These are phyloP conservation scores for Beta macrorhiza DNA, from an alignment of 179 eudicot species.

Conservation along the genomic window DNA sequence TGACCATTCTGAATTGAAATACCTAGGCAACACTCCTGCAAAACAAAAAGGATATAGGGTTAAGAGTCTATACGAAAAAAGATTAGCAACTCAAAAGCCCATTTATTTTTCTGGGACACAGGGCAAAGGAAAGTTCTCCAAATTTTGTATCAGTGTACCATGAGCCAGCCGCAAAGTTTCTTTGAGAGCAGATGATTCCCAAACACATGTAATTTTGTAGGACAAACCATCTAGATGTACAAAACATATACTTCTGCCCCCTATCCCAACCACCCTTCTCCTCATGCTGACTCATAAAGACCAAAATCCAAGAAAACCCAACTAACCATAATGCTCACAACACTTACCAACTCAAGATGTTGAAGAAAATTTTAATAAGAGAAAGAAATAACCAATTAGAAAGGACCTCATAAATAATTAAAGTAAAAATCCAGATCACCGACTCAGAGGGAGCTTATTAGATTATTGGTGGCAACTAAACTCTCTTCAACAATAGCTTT, in stretches of 20 bases:
- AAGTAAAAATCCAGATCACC: too few relatives aligned
- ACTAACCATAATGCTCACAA: background rate
- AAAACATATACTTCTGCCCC: background rate
- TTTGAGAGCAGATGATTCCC: background rate
- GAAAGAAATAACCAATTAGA: background rate
- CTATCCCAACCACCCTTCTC: background rate
- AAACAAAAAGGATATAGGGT: background rate
- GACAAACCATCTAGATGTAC: background rate
- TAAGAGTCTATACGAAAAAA: background rate
- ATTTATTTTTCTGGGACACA: background rate
- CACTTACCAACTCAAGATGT: background rate
- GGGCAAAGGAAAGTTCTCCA: background rate
- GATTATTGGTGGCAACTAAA: too few relatives aligned
- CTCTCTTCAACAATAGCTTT: background rate
- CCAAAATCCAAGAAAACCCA: background rate
- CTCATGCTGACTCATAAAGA: background rate
- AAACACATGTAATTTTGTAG: background rate
- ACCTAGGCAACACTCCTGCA: conserved; percentile 91
- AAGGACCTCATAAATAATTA: background rate
- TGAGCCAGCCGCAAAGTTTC: background rate
- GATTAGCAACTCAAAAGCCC: background rate
- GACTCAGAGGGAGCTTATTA: too few relatives aligned
- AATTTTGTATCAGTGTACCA: background rate
- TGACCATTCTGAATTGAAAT: conserved; percentile 98
- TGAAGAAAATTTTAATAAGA: background rate